Evolutionary conservation across 2,329 filamentous ascomycete species (phyloP), one percentile per base, ranked within the genome.

Genomic region (Phialophora chinensis): DNA sequence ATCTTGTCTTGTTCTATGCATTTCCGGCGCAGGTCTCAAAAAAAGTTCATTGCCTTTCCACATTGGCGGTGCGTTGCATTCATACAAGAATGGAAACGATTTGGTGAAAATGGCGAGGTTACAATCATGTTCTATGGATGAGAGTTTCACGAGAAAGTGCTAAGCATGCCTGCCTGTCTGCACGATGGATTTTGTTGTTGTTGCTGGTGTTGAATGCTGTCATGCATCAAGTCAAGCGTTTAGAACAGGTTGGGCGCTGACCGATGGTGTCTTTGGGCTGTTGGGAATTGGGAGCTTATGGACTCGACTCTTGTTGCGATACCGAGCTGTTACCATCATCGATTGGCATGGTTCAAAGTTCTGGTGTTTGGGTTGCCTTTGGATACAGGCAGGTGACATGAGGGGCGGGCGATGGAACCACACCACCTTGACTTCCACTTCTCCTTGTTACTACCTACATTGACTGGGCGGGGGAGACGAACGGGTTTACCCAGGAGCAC

Each of bases 11-110:
- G 52, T 50, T 59, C 53, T 62, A 50, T 54, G 47, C 56, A 61
- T 61, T 14, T 50, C 49, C 27, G 17, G 47, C 29, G 38, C n/a
- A 31, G 20, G 23, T 61, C 17, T 33, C 20, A 52, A n/a, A 61
- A 61, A 57, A 61, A 61, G 59, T 61, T 61, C 31, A 8, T 55
- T 61, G 59, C 59, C 53, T 61, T 60, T 61, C 29, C 38, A 53
- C 44, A 38, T 23, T 12, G 59, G 47, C 23, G 47, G 50, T 53
- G 44, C 33, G 31, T 60, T 23, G 33, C 44, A 47, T 38, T 25
- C 29, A 27, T 35, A 53, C 49, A 14, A 52, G 33, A 61, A 53
- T 53, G 31, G 52, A 38, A 31, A 11, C 25, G 35, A 14, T n/a
- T 38, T 38, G 29, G 29, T 47, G 4, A 59, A 63, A 58, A 58